Evolutionary conservation across 2,329 filamentous ascomycete genomes (phyloP).

Genomic region (Botrytis pseudocinerea): DNA sequence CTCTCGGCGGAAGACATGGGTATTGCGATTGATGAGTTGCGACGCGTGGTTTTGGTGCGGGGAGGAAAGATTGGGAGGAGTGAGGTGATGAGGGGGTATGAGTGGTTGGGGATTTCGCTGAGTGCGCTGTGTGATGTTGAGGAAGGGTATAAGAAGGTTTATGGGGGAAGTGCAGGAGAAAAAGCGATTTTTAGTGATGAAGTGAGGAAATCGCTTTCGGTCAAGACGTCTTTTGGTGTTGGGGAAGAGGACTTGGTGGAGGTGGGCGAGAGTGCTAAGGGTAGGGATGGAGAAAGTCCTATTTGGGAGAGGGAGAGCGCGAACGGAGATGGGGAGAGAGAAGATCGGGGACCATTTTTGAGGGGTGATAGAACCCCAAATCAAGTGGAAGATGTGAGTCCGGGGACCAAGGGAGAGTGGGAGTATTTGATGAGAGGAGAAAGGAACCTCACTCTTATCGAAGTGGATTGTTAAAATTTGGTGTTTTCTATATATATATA

Average conservation of each 20-base stretch:
- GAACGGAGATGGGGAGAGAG: slow-evolving; percentile 15
- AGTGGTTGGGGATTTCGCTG: slow-evolving; percentile 56
- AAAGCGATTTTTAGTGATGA: slow-evolving; percentile 49
- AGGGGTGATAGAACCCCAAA: slow-evolving; percentile 58
- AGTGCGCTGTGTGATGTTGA: slow-evolving; percentile 55
- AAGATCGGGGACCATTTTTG: slow-evolving; percentile 38
- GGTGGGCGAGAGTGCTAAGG: slow-evolving; percentile 34
- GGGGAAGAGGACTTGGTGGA: slow-evolving; percentile 22
- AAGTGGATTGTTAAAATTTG: slow-evolving; percentile 51
- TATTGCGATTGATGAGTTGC: slow-evolving; percentile 63
- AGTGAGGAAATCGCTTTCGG: slow-evolving; percentile 32
- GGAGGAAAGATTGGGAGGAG: slow-evolving; percentile 52
- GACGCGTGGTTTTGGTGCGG: slow-evolving; percentile 57
- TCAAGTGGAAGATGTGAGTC: slow-evolving; percentile 61
- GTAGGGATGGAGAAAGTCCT: slow-evolving; percentile 28
- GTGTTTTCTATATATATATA: neutral
- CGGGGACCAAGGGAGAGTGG: slow-evolving; percentile 63
- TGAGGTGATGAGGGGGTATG: slow-evolving; percentile 56
- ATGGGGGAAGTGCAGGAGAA: slow-evolving; percentile 50
- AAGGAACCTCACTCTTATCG: slow-evolving; percentile 47
- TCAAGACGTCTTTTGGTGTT: slow-evolving; percentile 29
- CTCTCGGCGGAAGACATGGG: slow-evolving; percentile 47
- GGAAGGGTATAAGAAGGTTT: slow-evolving; percentile 56
- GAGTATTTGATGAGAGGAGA: slow-evolving; percentile 56
- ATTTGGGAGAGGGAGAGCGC: neutral